These are phyloP conservation scores for Penicillium polonicum DNA, from an alignment of 2,329 filamentous ascomycete species.

Conservation along the genomic window DNA sequence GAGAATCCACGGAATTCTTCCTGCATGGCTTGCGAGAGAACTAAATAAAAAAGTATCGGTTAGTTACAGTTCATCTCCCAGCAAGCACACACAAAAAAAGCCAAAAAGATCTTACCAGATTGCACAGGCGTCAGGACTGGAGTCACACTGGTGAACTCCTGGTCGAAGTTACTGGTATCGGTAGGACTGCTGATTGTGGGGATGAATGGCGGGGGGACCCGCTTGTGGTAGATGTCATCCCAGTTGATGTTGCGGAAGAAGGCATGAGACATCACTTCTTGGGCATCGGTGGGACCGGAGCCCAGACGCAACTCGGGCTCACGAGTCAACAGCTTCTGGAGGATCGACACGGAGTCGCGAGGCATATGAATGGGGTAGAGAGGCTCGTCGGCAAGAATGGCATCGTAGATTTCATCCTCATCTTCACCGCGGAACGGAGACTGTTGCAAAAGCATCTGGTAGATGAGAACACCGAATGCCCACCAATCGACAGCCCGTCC, in stretches of 20 bases:
- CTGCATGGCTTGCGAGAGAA: slow-evolving; percentile 97
- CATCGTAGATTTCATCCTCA: slow-evolving; percentile 98
- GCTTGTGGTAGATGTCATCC: slow-evolving; percentile 98
- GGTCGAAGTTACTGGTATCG: slow-evolving; percentile 99
- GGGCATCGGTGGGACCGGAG: slow-evolving; percentile 91
- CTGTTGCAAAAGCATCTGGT: slow-evolving; percentile 99
- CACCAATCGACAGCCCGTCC: slow-evolving; percentile 98
- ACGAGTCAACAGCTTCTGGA: slow-evolving; percentile 93
- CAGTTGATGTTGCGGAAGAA: slow-evolving; percentile 98
- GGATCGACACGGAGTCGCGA: slow-evolving; percentile 91
- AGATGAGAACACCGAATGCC: slow-evolving; percentile 98
- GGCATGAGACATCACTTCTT: slow-evolving; percentile 97
- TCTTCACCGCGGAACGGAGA: slow-evolving; percentile 98
- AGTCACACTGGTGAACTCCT: slow-evolving; percentile 97
- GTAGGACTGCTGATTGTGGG: slow-evolving; percentile 87
- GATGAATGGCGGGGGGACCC: slow-evolving; percentile 82
- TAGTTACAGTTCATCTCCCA: slow-evolving; percentile 12
- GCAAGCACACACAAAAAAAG: neutral
- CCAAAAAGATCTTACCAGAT: slow-evolving; percentile 67
- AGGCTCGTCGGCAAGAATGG: slow-evolving; percentile 94
- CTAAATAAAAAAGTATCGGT: slow-evolving; percentile 47
- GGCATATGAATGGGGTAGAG: slow-evolving; percentile 99
- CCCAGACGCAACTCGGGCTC: slow-evolving; percentile 92
- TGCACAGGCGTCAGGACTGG: slow-evolving; percentile 96
- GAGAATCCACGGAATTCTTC: slow-evolving; percentile 99